These are phyloP conservation scores for Plasmodium ovale DNA, from an alignment of 169 alveolate species.

Conservation along the genomic window DNA sequence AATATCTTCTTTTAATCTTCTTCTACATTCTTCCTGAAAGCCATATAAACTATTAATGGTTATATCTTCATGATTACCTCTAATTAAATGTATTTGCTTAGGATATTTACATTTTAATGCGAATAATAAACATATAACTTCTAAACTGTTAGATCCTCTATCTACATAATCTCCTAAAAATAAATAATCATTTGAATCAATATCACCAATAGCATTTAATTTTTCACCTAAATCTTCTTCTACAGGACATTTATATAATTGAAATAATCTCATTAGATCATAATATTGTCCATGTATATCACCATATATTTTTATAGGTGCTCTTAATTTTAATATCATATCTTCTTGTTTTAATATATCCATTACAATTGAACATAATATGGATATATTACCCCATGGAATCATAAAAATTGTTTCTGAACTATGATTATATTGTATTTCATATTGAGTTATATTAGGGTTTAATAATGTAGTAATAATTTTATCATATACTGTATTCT, in stretches of 20 bases:
- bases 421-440: constrained; percentile 75
- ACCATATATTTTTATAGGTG: constrained; percentile 98
- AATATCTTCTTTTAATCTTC: constrained; percentile 97
- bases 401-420: constrained; percentile 81
- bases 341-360: constrained; percentile 93
- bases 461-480: constrained; percentile 81
- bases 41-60: constrained; percentile 98
- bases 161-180: constrained; percentile 99
- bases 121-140: constrained; percentile 95
- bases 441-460: constrained; percentile 80
- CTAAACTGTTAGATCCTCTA: constrained; percentile 95
- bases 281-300: constrained; percentile 99
- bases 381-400: constrained; percentile 87
- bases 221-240: constrained; percentile 89
- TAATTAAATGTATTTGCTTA: constrained; percentile 96
- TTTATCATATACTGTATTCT: constrained; percentile 85
- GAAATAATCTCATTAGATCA: constrained; percentile 97
- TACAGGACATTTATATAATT: constrained; percentile 89
- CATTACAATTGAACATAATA: constrained; percentile 82
- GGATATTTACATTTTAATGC: constrained; percentile 98
- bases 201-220: constrained; percentile 94
- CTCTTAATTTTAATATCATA: constrained; percentile 96
- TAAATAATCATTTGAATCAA: constrained; percentile 97
- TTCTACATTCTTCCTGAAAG: constrained; percentile 98
- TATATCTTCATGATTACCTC: constrained; percentile 99